Conservation (phyloP, 2,329 filamentous ascomycete species). For the Pyrenochaeta sp. region DNA sequence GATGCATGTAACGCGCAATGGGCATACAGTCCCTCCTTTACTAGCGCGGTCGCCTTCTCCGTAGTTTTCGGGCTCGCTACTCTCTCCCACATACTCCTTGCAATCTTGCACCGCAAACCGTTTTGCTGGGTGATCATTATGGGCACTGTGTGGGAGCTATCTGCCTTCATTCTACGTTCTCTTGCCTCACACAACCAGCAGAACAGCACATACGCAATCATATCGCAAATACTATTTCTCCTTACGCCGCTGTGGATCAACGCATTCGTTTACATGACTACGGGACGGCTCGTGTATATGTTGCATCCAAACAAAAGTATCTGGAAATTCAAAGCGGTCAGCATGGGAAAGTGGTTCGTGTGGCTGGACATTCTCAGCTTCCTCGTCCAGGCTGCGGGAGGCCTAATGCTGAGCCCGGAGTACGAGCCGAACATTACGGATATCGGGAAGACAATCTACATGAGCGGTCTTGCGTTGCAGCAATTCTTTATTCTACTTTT, state of each 20-base stretch:
- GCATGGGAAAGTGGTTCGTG: slow-evolving; percentile 55
- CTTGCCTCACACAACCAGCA: slow-evolving; percentile 54
- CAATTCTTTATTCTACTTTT: slow-evolving; percentile 44
- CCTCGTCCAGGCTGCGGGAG: slow-evolving; percentile 55
- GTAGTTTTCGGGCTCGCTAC: slow-evolving; percentile 35
- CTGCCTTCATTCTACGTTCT: slow-evolving; percentile 52
- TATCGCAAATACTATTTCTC: slow-evolving; percentile 55
- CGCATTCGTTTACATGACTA: slow-evolving; percentile 54
- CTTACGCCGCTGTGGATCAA: slow-evolving; percentile 57
- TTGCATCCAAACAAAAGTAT: slow-evolving; percentile 48
- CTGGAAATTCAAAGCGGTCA: slow-evolving; percentile 46
- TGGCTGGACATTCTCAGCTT: slow-evolving; percentile 57
- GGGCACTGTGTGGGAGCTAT: slow-evolving; percentile 55
- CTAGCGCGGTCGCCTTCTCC: slow-evolving; percentile 30
- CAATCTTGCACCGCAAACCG: slow-evolving; percentile 36
- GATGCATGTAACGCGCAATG: slow-evolving; percentile 39
- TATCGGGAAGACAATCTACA: slow-evolving; percentile 54
- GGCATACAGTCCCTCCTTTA: slow-evolving; percentile 32
- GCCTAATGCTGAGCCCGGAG: slow-evolving; percentile 44
- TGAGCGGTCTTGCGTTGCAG: slow-evolving; percentile 43
- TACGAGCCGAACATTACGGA: slow-evolving; percentile 36
- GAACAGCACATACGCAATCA: slow-evolving; percentile 36
- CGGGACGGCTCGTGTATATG: slow-evolving; percentile 52
- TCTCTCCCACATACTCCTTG: slow-evolving; percentile 28
- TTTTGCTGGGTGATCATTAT: slow-evolving; percentile 58